Evolutionary conservation across 2,329 filamentous ascomycete species (phyloP), one percentile per base, ranked within the genome.

Genomic region (Davidsoniella australis): DNA sequence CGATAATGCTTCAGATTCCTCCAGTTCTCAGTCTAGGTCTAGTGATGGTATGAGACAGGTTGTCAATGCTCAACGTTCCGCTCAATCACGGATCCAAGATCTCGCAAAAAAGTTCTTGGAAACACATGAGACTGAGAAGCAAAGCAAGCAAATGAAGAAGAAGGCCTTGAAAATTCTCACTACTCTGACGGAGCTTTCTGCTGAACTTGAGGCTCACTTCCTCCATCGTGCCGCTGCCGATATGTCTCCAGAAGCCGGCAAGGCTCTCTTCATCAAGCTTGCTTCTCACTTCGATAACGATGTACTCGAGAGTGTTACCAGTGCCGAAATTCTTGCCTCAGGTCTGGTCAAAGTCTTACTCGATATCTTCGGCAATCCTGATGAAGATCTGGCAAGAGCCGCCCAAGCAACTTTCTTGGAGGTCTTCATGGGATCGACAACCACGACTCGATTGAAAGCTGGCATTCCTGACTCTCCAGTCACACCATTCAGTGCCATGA

Each of bases 231-330:
- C 68, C 1, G 62, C 71, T 1, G 65, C 65, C 5, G 69, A 66
- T 41, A 57, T 69, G 9, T 61, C 65, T 4, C 60, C 66, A 1
- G 64, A 68, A 17, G 65, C 74, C 39, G 85, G 83, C 9, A 68
- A 71, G 29, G 66, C 71, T 2, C 68, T 94, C 0, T 96, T 96
- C 64, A 68, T 71, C 29, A 76, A 73, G 46, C 68, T 98, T 51
- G 85, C 87, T 0, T 73, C 75, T 2, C 88, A 91, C 59, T 98
- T 98, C 57, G 82, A 93, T 58, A 80, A 82, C 0, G 85, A 95
- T 63, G 82, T 91, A 1, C 65, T 94, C 48, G 84, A 94, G 59
- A 94, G 86, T 61, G 88, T 95, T 48, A 98, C 91, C 0, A 98
- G 91, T 63, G 88, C 89, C 44, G 91, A 98, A 61, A 69, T 98